Evolutionary conservation across 2,329 filamentous ascomycete genomes (phyloP).

Genomic region (Paraphaeosphaeria minitans): DNA sequence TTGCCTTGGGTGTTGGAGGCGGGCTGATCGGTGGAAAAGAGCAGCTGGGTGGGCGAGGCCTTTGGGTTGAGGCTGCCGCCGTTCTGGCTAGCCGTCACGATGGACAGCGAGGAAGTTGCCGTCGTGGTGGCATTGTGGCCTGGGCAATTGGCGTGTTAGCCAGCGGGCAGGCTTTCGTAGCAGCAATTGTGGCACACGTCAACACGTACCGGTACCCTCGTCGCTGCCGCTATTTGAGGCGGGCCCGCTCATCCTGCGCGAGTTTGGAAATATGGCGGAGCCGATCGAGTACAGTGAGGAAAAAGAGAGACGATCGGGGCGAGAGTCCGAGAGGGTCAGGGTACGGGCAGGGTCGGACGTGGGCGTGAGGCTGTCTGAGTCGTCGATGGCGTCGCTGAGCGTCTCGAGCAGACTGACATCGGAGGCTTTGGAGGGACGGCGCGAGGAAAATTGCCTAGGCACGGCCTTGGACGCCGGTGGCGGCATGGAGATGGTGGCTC

Average conservation of each 20-base stretch:
- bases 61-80: slow-evolving; percentile 47
- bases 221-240: slow-evolving; percentile 54
- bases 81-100: slow-evolving; percentile 53
- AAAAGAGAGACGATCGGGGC: slow-evolving; percentile 68
- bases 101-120: slow-evolving; percentile 50
- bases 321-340: slow-evolving; percentile 56
- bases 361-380: slow-evolving; percentile 55
- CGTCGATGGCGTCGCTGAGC: slow-evolving; percentile 49
- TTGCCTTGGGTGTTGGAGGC: not conserved
- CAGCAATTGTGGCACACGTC: not conserved
- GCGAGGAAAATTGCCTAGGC: slow-evolving; percentile 51
- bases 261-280: slow-evolving; percentile 60
- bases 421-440: slow-evolving; percentile 50
- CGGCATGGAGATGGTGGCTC: slow-evolving; percentile 69
- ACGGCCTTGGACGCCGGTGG: slow-evolving; percentile 54
- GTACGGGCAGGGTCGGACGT: slow-evolving; percentile 36
- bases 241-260: slow-evolving; percentile 56
- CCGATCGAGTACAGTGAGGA: slow-evolving; percentile 74
- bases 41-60: slow-evolving; percentile 46
- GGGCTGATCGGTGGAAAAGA: slow-evolving; percentile 40
- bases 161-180: not conserved
- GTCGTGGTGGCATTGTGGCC: slow-evolving; percentile 46
- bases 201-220: slow-evolving; percentile 50
- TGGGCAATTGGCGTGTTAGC: not conserved
- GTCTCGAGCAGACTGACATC: slow-evolving; percentile 48